These are phyloP conservation scores for Termitomyces sp. DNA, from an alignment of 768 basidiomycete genomes.

Conservation along the genomic window DNA sequence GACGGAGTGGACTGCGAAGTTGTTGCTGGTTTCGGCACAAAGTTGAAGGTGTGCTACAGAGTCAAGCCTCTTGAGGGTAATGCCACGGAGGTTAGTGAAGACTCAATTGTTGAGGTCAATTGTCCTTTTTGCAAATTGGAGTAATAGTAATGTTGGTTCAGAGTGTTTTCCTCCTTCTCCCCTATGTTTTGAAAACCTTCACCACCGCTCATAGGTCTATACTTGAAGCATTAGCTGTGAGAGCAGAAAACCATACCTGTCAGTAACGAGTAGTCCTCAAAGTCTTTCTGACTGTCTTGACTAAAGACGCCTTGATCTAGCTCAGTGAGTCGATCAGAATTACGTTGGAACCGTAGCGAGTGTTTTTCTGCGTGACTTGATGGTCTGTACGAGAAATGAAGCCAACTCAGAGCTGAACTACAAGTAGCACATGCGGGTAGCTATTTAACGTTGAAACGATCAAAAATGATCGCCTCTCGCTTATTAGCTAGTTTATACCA, in stretches of 20 bases:
- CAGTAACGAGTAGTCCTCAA: background rate
- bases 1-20: background rate
- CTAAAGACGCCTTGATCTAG: background rate
- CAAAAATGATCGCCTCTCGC: conserved; percentile 2
- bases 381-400: too few species aligned
- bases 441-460: background rate
- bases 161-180: background rate
- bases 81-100: background rate
- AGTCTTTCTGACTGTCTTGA: background rate
- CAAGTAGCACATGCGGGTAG: too few species aligned
- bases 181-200: background rate
- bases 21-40: background rate
- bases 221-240: background rate
- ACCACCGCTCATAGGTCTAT: background rate
- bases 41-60: background rate
- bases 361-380: background rate
- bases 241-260: background rate
- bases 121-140: background rate
- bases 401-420: too few species aligned
- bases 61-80: background rate
- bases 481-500: conserved; percentile 16
- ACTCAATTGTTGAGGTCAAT: background rate
- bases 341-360: background rate
- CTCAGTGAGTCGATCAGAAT: too few species aligned
- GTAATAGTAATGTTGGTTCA: background rate